Conservation (phyloP, 371 early-diverging fungal genomes). For the Saksenaea vasiformis region DNA sequence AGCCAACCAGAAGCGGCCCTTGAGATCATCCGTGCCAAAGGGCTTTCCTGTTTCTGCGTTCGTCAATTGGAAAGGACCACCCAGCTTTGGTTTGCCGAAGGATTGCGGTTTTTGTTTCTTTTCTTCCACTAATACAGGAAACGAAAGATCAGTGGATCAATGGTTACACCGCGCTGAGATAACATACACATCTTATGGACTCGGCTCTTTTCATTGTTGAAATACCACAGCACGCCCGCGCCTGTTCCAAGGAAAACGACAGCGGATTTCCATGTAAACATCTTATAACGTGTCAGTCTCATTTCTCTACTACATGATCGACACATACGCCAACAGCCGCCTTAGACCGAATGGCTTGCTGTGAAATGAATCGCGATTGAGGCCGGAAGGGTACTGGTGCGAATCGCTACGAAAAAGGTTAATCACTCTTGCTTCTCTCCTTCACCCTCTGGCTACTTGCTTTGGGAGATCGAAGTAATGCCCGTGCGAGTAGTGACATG, state of each 20-base stretch:
- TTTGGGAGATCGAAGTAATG: no score
- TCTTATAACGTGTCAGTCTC: slow-evolving; percentile 12
- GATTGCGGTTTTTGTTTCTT: slow-evolving; percentile 15
- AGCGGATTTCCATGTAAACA: slow-evolving; percentile 47
- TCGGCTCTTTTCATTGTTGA: slow-evolving; percentile 64
- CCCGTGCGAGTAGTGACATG: no score
- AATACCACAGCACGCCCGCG: slow-evolving; percentile 61
- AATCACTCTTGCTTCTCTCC: no score
- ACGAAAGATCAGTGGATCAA: not conserved
- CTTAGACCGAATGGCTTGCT: not conserved
- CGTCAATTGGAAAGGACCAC: slow-evolving; percentile 88
- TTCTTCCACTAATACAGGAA: not conserved
- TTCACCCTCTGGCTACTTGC: no score
- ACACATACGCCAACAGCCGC: not conserved
- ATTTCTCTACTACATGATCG: not conserved
- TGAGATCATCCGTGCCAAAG: slow-evolving; percentile 49
- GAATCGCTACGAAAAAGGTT: no score
- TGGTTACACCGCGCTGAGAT: not conserved
- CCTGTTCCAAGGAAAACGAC: slow-evolving; percentile 63
- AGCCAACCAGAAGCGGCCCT: slow-evolving; percentile 83
- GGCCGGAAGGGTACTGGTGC: not conserved
- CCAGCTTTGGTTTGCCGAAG: slow-evolving; percentile 85
- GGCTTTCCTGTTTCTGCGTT: slow-evolving; percentile 62
- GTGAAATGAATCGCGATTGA: not conserved
- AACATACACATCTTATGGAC: slow-evolving; percentile 51